Percentiles rank a stretch among this genome's conserved stretches.
Evolutionary conservation across 108 stramenopile genomes (phyloP).

Genomic region (Cyclotella choctawhatcheeana): DNA sequence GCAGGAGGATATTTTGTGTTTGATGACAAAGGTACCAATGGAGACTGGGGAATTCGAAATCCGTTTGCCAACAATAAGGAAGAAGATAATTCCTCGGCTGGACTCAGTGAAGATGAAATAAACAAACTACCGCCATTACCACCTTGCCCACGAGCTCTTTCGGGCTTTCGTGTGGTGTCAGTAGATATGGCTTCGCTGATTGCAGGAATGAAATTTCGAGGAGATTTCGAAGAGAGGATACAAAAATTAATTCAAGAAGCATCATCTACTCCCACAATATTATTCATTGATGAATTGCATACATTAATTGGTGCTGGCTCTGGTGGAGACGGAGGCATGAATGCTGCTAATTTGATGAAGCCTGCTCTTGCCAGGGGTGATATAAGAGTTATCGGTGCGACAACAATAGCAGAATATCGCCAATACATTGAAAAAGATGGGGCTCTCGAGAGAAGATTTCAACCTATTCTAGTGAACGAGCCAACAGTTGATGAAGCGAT

Average conservation of each 20-base stretch:
- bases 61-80: slow-evolving; percentile 42
- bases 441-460: slow-evolving; percentile 88
- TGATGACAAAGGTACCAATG: slow-evolving; percentile 54
- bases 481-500: slow-evolving; percentile 79
- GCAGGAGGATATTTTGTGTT: slow-evolving; percentile 54
- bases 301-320: slow-evolving; percentile 84
- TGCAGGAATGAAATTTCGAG: slow-evolving; percentile 90
- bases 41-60: no score
- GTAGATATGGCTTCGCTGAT: slow-evolving; percentile 82
- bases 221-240: slow-evolving; percentile 88
- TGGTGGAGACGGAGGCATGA: slow-evolving; percentile 89
- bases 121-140: no score
- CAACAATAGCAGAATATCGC: slow-evolving; percentile 89
- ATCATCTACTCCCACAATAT: slow-evolving; percentile 82
- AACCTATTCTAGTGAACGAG: slow-evolving; percentile 87
- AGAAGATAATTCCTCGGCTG: slow-evolving; percentile 61
- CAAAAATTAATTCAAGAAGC: slow-evolving; percentile 83
- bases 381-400: slow-evolving; percentile 90
- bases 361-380: slow-evolving; percentile 87
- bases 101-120: slow-evolving; percentile 76
- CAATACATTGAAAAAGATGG: slow-evolving; percentile 94
- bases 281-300: slow-evolving; percentile 89
- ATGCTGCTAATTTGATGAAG: slow-evolving; percentile 93
- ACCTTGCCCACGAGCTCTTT: no score
- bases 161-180: slow-evolving; percentile 76